Evolutionary conservation across 2,329 filamentous ascomycete genomes (phyloP), one percentile per base, ranked within the genome.

Genomic region (Emergomyces pasteurianus): DNA sequence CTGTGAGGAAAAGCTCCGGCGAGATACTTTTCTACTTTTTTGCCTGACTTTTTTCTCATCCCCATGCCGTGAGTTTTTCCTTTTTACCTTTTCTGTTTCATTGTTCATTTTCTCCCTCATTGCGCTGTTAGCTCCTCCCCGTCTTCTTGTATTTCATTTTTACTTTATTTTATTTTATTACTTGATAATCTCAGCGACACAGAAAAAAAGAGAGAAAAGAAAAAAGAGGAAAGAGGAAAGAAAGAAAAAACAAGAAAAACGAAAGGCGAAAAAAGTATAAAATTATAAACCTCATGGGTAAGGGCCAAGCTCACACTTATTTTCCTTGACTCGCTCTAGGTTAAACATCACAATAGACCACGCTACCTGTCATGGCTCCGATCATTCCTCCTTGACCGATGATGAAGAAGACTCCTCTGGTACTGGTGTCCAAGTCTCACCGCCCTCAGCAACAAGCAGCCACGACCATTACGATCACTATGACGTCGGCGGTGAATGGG

Each of bases 371-470:
- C 68, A 71, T 65, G 72, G 69, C 62, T 76, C 73, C 64, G 74
- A 74, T 63, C 68, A 68, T 56, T 77, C 74, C 57, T 73, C 72
- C 56, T 62, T 69, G 55, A 42, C 47, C 36, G 72, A 71, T 23
- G 72, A 71, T 67, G 77, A 76, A 64, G 77, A 79, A 66, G 75
- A 73, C 60, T 78, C 75, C 53, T 76, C 76, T 58, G 75, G 71
- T 46, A 67, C 65, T 59, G 69, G 69, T 52, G 75, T 77, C 26
- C 72, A 77, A 61, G 72, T 77, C 46, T 77, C 75, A n/a, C 71
- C 72, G 12, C 70, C 71, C 38, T 77, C 75, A 23, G 69, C 69
- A 50, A 66, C 68, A 34, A 74, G 72, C 60, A 77, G 75, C 64
- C 73, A 76, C 70, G 74, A 70, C 54, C 74, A 73, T 62, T 68